Base-by-base conservation (phyloP, 1,284 basidiomycete genomes). In the Marasmius tenuissimus region DNA sequence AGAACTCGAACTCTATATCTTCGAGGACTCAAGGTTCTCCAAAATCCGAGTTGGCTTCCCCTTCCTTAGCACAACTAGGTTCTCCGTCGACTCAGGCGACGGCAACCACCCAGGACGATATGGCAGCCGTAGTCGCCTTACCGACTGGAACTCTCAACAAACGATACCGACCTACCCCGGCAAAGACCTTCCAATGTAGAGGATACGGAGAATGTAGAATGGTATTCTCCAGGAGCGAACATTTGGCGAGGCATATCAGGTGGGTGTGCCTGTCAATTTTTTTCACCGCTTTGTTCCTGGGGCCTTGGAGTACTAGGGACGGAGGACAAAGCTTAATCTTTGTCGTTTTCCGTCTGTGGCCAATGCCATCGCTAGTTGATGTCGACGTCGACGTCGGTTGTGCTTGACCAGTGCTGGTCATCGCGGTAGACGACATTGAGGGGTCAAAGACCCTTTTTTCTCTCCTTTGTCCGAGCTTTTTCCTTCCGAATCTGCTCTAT, bases 121-220 rank as follows among this genome's bases (percentile, higher is more conserved):
- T 54, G 52, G 52, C 52, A 37, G 37, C 52, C 4, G 52, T 37
- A 14, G 52, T 37, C 3, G 52, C 37, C 38, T 35, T 54, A 37
- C 27, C 52, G 18, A 38, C 52, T 12, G 34, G 34, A 38, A 35
- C 52, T 38, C 8, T 54, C 11, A 54, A 38, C 63, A 92, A 90
- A 69, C 85, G 90, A 57, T 90, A 89, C 71, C 83, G 91, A 22
- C 86, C 90, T 6, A 86, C 89, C 0, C 89, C 90, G 6, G 87
- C 92, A 62, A 97, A 97, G 80, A 93, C 96, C 63, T 98, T 97
- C 75, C 92, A 96, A 70, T 98, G 96, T 78, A 85, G 89, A 63
- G 96, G 96, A 9, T 98, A 93, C 73, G 96, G 94, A 66, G 94
- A 96, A 60, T 98, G 96, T 78, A 85, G 91, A 66, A 98, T 98